Conservation (phyloP, 495 filamentous ascomycete species). For the Penicillium fimorum region DNA sequence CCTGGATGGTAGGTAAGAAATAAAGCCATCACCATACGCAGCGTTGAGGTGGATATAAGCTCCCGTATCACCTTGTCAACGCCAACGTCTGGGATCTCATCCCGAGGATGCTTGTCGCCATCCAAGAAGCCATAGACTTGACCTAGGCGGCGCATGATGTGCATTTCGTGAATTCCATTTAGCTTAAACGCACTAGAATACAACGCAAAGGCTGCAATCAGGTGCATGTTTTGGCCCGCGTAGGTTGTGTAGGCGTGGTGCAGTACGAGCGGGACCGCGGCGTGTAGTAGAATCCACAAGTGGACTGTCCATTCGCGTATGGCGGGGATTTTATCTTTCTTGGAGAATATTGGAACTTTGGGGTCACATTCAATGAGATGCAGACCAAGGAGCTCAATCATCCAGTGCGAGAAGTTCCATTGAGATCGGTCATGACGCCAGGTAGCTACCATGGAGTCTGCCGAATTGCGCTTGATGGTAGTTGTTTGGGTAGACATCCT, state of each 20-base stretch:
- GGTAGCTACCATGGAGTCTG: conserved; percentile 31
- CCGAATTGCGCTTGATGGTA: conserved; percentile 17
- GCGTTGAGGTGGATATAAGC: conserved; percentile 24
- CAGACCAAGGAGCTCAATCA: conserved; percentile 27
- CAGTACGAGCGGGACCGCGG: conserved; percentile 21
- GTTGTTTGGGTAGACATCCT: conserved; percentile 13
- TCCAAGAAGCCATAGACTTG: conserved; percentile 29
- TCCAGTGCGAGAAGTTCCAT: conserved; percentile 25
- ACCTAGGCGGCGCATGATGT: conserved; percentile 28
- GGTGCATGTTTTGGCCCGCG: conserved; percentile 16
- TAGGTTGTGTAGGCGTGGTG: conserved; percentile 25
- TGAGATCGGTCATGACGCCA: conserved; percentile 28
- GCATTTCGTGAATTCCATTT: conserved; percentile 28
- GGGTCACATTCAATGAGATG: conserved; percentile 20
- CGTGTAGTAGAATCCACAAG: conserved; percentile 28
- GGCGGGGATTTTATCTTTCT: conserved; percentile 28
- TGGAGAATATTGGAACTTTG: conserved; percentile 24
- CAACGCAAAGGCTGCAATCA: conserved; percentile 20
- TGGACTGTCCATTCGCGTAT: conserved; percentile 25
- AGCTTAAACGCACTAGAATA: conserved; percentile 27
- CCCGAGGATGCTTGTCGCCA: conserved; percentile 30
- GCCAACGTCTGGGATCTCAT: conserved; percentile 29
- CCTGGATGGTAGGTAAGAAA: conserved; percentile 40
- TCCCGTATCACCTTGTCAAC: conserved; percentile 27
- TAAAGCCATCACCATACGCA: conserved; percentile 27